phyloP scores from a whole-genome alignment of 345 rosid genomes.

The Rhodomyrtus tomentosa region DNA sequence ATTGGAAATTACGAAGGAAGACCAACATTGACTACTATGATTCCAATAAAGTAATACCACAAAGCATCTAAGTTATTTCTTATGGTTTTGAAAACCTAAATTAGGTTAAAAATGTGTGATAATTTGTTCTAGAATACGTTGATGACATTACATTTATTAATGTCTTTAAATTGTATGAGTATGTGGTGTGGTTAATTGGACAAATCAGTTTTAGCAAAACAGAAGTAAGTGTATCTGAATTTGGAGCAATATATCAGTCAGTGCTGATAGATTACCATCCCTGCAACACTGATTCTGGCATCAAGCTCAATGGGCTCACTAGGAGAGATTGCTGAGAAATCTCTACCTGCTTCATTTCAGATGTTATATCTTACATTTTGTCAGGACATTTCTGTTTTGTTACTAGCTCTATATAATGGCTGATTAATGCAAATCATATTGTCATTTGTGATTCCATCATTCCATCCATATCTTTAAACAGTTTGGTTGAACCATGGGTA shows the following conservation, averaged over 20 bases:
- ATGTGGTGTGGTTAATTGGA: background rate
- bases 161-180: background rate
- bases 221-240: background rate
- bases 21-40: background rate
- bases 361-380: background rate
- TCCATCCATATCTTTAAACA: background rate
- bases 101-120: background rate
- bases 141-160: background rate
- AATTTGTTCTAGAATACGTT: background rate
- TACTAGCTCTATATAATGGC: background rate
- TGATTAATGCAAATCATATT: background rate
- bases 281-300: background rate
- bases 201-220: background rate
- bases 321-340: background rate
- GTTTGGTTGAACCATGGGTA: background rate
- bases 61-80: background rate
- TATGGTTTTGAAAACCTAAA: background rate
- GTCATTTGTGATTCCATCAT: background rate
- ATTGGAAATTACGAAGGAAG: background rate
- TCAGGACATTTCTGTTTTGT: background rate
- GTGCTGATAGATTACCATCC: background rate
- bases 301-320: background rate
- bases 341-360: background rate
- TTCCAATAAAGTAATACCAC: background rate
- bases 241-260: background rate